Percentiles rank a stretch among this genome's conserved stretches.
These are phyloP conservation scores for Parafenestella ontariensis DNA, from an alignment of 2,329 filamentous ascomycete species.

Conservation along the genomic window DNA sequence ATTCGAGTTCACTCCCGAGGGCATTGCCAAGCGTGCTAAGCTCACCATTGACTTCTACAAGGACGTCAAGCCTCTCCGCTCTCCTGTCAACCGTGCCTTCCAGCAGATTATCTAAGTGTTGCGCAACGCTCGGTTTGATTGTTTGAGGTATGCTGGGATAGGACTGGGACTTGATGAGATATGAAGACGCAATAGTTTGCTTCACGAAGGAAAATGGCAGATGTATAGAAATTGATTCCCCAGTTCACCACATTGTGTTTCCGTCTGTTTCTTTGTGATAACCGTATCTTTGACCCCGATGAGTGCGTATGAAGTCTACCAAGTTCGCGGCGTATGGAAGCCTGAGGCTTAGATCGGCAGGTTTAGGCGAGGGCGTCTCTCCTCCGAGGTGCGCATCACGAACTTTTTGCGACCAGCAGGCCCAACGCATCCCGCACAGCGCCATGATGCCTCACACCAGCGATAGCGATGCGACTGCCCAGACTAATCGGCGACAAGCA, in stretches of 20 bases:
- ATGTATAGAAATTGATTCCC: slow-evolving; percentile 34
- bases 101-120: slow-evolving; percentile 84
- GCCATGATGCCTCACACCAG: slow-evolving; percentile 30
- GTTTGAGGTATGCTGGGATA: not conserved
- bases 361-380: slow-evolving; percentile 33
- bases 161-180: slow-evolving; percentile 7
- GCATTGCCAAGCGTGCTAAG: slow-evolving; percentile 91
- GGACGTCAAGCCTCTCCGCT: slow-evolving; percentile 84
- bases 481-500: slow-evolving; percentile 7
- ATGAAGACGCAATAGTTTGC: slow-evolving; percentile 25
- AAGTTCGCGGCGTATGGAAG: no score
- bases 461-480: slow-evolving; percentile 9
- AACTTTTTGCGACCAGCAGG: slow-evolving; percentile 30
- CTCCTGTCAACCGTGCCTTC: slow-evolving; percentile 96
- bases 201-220: slow-evolving; percentile 17
- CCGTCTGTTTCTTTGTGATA: no score
- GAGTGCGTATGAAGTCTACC: no score
- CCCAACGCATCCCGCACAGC: slow-evolving; percentile 13
- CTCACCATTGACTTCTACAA: slow-evolving; percentile 98
- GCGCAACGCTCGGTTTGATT: slow-evolving; percentile 6
- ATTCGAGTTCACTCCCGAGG: slow-evolving; percentile 99
- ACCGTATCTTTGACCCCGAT: no score
- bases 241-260: slow-evolving; percentile 8
- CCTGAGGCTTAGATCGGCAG: slow-evolving; percentile 28
- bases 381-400: slow-evolving; percentile 25